phyloP scores from a whole-genome alignment of 345 rosid species.

The Pistacia vera region DNA sequence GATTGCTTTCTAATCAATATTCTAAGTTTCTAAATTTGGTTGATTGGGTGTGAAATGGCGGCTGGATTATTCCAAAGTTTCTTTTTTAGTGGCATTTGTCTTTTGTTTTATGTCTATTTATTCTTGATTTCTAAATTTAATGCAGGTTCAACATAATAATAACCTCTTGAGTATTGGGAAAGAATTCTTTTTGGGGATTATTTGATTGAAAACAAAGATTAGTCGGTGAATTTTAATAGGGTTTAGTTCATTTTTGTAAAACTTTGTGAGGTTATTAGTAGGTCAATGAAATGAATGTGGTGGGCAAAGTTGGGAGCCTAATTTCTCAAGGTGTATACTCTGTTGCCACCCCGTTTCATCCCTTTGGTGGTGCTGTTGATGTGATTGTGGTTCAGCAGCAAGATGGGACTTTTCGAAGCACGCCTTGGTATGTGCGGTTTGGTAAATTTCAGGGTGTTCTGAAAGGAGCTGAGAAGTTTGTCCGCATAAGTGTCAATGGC shows the following conservation, averaged over 20 bases:
- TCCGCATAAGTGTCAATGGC: slow-evolving; percentile 75
- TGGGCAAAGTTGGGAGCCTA: slow-evolving; percentile 84
- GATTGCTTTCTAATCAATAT: not conserved
- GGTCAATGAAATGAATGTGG: slow-evolving; percentile 72
- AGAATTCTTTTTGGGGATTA: slow-evolving; percentile 17
- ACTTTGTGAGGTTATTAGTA: slow-evolving; percentile 14
- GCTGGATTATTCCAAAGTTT: slow-evolving; percentile 9
- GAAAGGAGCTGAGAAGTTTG: slow-evolving; percentile 83
- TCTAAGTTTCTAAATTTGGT: not conserved
- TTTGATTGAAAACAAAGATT: slow-evolving; percentile 7
- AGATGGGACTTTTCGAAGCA: slow-evolving; percentile 79
- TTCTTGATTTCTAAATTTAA: slow-evolving; percentile 14
- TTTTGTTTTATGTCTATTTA: slow-evolving; percentile 1
- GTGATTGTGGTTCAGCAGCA: slow-evolving; percentile 87
- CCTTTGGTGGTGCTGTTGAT: slow-evolving; percentile 96
- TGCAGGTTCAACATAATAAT: slow-evolving; percentile 21
- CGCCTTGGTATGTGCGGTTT: slow-evolving; percentile 93
- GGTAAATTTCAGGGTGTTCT: slow-evolving; percentile 97
- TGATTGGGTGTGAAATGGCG: slow-evolving; percentile 11
- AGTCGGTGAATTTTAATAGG: slow-evolving; percentile 11
- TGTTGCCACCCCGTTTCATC: slow-evolving; percentile 94
- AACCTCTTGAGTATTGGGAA: not conserved
- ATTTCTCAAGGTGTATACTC: slow-evolving; percentile 87
- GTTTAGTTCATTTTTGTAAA: slow-evolving; percentile 12
- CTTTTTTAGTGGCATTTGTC: slow-evolving; percentile 2